Base-by-base conservation (phyloP, 352 stramenopile genomes). In the Elongisporangium senticosum region DNA sequence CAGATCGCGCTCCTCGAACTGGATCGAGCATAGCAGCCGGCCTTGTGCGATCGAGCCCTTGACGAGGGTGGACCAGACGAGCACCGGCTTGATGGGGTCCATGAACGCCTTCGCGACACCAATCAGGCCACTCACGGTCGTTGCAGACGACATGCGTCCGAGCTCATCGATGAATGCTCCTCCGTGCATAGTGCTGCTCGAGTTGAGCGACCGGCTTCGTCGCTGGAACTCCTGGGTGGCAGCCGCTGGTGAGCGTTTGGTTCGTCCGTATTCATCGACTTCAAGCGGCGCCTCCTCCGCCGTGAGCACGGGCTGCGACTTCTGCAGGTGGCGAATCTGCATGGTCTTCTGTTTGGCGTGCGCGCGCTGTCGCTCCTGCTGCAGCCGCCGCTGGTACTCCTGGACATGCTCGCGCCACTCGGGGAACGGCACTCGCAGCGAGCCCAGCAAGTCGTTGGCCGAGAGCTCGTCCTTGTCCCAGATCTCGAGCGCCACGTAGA, bases 401-500 rank as follows among this genome's bases (percentile, higher is more conserved):
- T 71, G 62, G 14, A 88, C 71, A 19, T 83, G 65, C 53, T 64
- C 55, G 15, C 75, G 75, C 79, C 80, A 90, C 53, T 84, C 74
- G 1, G 83, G 83, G 43, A 92, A 92, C 14, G 80, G 77, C 33
- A 90, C 76, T 22, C 83, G 83, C 57, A 92, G 62, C 19, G 79
- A 62, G 21, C 83, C 83, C 3, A 94, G 59, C 49, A 90, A 61
- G 49, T 92, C 85, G 58, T 79, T 91, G 24, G 70, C 58, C 13
- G 73, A 76, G 19, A 92, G 63, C 22, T 91, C 85, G 58, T 94
- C 85, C 61, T 74, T 77, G 65, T 90, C 81, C 51, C 71, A 75
- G 3, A 94, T 72, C 53, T 94, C 83, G n/a, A 92, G 69, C 64
- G 74, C 71, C 3, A 92, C 69, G 65, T 89, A 87, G 40, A 90